Evolutionary conservation across 2,329 filamentous ascomycete genomes (phyloP), one percentile per base, ranked within the genome.

Genomic region (Ceratocystis variospora): DNA sequence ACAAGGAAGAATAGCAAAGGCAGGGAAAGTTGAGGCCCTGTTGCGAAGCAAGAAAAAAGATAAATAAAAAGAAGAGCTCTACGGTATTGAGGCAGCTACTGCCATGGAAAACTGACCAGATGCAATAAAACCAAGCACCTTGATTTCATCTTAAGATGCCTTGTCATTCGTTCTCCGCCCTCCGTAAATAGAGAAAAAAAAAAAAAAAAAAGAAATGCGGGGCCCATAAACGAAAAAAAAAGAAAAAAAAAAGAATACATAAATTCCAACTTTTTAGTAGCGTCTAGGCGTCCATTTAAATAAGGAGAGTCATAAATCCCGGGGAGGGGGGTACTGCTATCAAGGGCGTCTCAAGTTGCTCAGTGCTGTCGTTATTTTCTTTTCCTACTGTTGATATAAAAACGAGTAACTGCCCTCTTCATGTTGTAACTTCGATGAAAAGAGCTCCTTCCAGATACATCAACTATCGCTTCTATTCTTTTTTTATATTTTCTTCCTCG

Each of bases 391-490:
- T 48, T 62, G 55, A 62, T 28, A 48, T 25, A 48, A 50, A 62
- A 22, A n/a, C 53, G 28, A 57, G 53, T 57, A 57, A 28, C 31
- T 57, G 53, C 53, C 53, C 53, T 57, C 53, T 31, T 57, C 53
- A 22, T 57, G 22, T 31, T n/a, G 28, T 25, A 15, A 2, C 53
- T 57, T 57, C 25, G 22, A 31, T 17, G 46, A 41, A 64, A 53
- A 55, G 25, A 15, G 31, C 22, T 31, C 53, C 28, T 57, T 57
- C 22, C 28, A n/a, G 2, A 28, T 57, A 22, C 53, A 50, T 12
- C 8, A 12, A 8, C 48, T 22, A 50, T 50, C 17, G 2, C 12
- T 12, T 10, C n/a, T 19, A 50, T 19, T 22, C 12, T 19, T 50
- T n/a, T 46, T 50, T 50, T 50, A 50, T 25, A 50, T 50, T 50